Base-by-base conservation (phyloP, 1,284 basidiomycete species). In the Gymnopus androsaceus region DNA sequence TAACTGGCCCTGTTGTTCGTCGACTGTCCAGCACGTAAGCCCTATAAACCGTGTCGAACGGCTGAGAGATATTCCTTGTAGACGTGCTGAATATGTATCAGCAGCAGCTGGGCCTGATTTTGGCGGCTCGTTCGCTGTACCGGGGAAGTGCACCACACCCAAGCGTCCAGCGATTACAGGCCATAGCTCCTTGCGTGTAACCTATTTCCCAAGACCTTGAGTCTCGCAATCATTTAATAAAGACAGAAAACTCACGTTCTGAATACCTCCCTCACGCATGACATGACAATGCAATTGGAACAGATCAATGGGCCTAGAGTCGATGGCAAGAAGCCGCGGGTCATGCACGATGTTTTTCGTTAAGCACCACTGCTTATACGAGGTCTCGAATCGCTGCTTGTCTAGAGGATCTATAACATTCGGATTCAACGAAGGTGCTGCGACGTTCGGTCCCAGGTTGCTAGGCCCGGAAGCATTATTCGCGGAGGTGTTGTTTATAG, bases 131-230 rank as follows among this genome's bases (percentile, higher is more conserved):
- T n/a, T n/a, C n/a, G n/a, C n/a, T n/a, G n/a, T n/a, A n/a, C 76
- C 83, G 3, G 82, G 81, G 58, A 88, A 84, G 49, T 82, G 75
- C 2, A 83, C 75, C 61, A 85, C 83, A 6, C 83, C 84, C 66
- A 91, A 72, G 36, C 77, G 78, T 11, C 76, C 87, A 11, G 81
- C 88, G 57, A 91, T 80, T 44, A 84, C 69, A 12, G 78, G 65
- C 89, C 88, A 91, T 53, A 76, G 59, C 25, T 88, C 85, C 40
- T 77, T 78, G 55, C 72, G 66, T 17, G 72, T 71, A n/a, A 86
- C 79, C 85, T 88, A 51, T 37, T 34, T 44, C 9, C 17, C 33
- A 28, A 38, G 51, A 40, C 31, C n/a, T n/a, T n/a, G n/a, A n/a
- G n/a, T n/a, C n/a, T n/a, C n/a, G n/a, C n/a, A n/a, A 38, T 33